phyloP scores from a whole-genome alignment of 495 filamentous ascomycete genomes.

The Aspergillus haitiensis region DNA sequence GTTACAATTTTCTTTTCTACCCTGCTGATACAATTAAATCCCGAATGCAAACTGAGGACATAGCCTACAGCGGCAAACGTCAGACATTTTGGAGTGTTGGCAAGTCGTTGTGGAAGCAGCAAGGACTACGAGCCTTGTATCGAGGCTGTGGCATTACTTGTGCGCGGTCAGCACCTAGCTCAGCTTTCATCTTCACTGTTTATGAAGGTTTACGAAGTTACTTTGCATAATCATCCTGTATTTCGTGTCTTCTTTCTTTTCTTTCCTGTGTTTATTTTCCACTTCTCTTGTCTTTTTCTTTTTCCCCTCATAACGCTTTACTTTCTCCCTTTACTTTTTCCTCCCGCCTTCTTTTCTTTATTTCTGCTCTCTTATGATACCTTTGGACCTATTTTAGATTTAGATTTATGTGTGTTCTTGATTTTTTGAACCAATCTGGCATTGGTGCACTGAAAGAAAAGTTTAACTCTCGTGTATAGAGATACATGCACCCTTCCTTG shows the following conservation, averaged over 20 bases:
- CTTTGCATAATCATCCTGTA: conserved; percentile 45
- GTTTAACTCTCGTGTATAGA: neutral
- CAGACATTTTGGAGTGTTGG: conserved; percentile 70
- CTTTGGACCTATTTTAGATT: conserved; percentile 22
- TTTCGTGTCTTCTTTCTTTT: conserved; percentile 11
- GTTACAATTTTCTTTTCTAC: conserved; percentile 95
- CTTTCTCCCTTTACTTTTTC: neutral
- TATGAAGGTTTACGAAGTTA: conserved; percentile 78
- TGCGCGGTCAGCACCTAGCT: conserved; percentile 80
- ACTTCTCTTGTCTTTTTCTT: too few relatives aligned
- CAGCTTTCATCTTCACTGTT: conserved; percentile 94
- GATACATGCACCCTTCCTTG: neutral
- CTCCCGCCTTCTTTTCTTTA: conserved; percentile 2
- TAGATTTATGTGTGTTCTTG: conserved; percentile 17
- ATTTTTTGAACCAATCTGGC: conserved; percentile 18
- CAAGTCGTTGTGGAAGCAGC: conserved; percentile 70
- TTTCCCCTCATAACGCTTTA: neutral
- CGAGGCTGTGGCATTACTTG: conserved; percentile 95
- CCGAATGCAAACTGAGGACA: conserved; percentile 87
- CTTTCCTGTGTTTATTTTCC: neutral
- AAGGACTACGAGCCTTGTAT: conserved; percentile 83
- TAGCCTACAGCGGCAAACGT: conserved; percentile 43
- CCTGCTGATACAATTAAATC: conserved; percentile 97
- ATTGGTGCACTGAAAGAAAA: conserved; percentile 15
- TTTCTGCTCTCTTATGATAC: conserved; percentile 20